Conservation (phyloP, 129 eudicot species). For the Tagetes patula region DNA sequence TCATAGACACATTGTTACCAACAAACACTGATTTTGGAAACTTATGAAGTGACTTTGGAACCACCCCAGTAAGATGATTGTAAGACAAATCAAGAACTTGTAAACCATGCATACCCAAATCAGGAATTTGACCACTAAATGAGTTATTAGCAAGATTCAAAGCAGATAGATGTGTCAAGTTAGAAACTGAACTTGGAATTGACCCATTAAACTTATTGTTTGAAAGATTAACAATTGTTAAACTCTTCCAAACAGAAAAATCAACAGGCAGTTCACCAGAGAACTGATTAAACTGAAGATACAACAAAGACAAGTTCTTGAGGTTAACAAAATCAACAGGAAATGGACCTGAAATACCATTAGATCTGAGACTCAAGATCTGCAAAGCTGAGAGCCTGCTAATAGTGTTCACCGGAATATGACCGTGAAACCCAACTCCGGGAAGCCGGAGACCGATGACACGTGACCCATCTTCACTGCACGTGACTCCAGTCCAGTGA, state of each 20-base stretch:
- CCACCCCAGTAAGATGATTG: conserved; percentile 59
- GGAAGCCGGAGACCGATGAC: conserved; percentile 73
- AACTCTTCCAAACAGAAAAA: conserved; percentile 76
- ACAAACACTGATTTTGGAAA: conserved; percentile 71
- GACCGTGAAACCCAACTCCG: conserved; percentile 80
- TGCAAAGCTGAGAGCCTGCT: conserved; percentile 76
- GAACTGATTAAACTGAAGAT: conserved; percentile 74
- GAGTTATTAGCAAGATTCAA: conserved; percentile 82
- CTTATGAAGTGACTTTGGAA: conserved; percentile 68
- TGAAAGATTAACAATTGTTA: conserved; percentile 71
- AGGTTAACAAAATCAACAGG: conserved; percentile 66
- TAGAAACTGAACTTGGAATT: conserved; percentile 51
- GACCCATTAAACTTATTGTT: conserved; percentile 73
- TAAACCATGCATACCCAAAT: conserved; percentile 52
- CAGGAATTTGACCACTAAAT: conserved; percentile 69
- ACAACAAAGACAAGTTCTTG: conserved; percentile 56
- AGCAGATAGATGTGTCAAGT: conserved; percentile 53
- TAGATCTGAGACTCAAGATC: conserved; percentile 93
- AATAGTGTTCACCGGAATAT: conserved; percentile 67
- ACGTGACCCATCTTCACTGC: conserved; percentile 73
- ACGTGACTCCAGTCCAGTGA: conserved; percentile 81
- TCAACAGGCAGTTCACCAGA: conserved; percentile 72
- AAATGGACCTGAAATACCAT: conserved; percentile 71
- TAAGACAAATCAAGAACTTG: conserved; percentile 60
- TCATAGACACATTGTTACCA: conserved; percentile 56